phyloP scores from a whole-genome alignment of 2,329 filamentous ascomycete genomes.

The Penicillium corylophilum region DNA sequence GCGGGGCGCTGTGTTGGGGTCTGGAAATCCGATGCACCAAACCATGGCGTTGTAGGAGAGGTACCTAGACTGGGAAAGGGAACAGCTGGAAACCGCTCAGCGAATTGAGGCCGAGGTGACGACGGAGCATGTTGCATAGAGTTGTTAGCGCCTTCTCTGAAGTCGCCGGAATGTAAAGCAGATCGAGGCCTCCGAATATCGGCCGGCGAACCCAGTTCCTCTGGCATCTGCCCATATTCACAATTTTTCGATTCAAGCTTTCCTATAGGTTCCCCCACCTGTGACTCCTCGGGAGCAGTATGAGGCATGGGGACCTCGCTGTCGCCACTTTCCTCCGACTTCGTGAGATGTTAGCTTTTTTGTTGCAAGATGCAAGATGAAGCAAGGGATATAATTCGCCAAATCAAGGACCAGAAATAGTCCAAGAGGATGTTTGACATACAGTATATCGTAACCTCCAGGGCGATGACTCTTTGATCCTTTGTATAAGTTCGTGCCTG shows the following conservation, averaged over 20 bases:
- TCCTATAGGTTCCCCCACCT: slow-evolving; percentile 8
- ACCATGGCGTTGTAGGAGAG: slow-evolving; percentile 60
- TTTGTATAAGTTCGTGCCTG: slow-evolving; percentile 76
- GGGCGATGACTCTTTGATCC: slow-evolving; percentile 76
- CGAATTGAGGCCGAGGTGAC: slow-evolving; percentile 21
- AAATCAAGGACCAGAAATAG: background rate
- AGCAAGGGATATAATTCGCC: background rate
- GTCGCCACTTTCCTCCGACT: slow-evolving; percentile 6
- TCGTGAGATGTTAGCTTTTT: slow-evolving; percentile 8
- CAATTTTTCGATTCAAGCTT: slow-evolving; percentile 16
- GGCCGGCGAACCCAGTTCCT: slow-evolving; percentile 54
- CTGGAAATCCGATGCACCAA: slow-evolving; percentile 34
- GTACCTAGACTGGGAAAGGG: slow-evolving; percentile 36
- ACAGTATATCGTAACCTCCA: slow-evolving; percentile 69
- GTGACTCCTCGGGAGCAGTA: slow-evolving; percentile 19
- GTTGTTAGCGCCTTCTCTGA: slow-evolving; percentile 53
- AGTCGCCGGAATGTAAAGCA: slow-evolving; percentile 63
- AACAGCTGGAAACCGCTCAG: slow-evolving; percentile 13
- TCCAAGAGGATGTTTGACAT: slow-evolving; percentile 21
- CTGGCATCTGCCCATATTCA: slow-evolving; percentile 39
- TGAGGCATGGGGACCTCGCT: slow-evolving; percentile 26
- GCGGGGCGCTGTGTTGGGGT: slow-evolving; percentile 14
- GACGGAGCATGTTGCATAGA: slow-evolving; percentile 24
- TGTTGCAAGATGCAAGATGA: too few species aligned
- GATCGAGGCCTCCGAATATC: slow-evolving; percentile 82